These are phyloP conservation scores for Schizonepeta tenuifolia DNA, from an alignment of 257 asterid species.

Conservation along the genomic window DNA sequence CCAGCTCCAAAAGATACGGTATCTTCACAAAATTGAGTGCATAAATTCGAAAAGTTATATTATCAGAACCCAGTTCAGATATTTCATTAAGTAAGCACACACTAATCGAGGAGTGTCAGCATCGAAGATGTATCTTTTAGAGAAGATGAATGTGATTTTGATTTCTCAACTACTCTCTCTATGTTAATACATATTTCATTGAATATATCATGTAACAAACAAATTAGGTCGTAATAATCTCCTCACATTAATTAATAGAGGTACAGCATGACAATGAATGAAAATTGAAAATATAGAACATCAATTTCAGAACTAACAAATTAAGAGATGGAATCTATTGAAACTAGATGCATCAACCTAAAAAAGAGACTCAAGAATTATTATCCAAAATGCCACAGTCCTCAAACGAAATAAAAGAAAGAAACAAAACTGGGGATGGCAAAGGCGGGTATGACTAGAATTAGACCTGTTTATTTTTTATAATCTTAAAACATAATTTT, in stretches of 20 bases:
- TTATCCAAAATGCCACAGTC: background rate
- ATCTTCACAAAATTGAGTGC: conserved; percentile 57
- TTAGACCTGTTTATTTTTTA: background rate
- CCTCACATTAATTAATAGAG: background rate
- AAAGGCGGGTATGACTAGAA: background rate
- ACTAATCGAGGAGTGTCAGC: conserved; percentile 22
- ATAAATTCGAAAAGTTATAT: conserved; percentile 27
- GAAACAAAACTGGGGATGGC: background rate
- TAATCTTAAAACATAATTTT: background rate
- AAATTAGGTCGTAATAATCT: background rate
- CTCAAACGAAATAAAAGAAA: background rate
- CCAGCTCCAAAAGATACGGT: conserved; percentile 96
- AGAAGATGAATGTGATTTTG: background rate
- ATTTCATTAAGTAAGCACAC: conserved; percentile 16
- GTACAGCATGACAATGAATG: background rate
- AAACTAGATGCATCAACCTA: conserved; percentile 7
- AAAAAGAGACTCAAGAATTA: background rate
- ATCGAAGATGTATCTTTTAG: background rate
- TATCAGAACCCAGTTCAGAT: conserved; percentile 18
- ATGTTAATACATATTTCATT: background rate
- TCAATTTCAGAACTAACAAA: background rate
- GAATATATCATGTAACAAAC: conserved; percentile 11
- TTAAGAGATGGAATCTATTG: background rate
- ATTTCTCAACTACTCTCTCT: background rate
- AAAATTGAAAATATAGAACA: background rate